Percentiles rank a stretch among this genome's conserved stretches.
Conservation (phyloP, 2,329 filamentous ascomycete species). For the Sporothrix brasiliensis region DNA sequence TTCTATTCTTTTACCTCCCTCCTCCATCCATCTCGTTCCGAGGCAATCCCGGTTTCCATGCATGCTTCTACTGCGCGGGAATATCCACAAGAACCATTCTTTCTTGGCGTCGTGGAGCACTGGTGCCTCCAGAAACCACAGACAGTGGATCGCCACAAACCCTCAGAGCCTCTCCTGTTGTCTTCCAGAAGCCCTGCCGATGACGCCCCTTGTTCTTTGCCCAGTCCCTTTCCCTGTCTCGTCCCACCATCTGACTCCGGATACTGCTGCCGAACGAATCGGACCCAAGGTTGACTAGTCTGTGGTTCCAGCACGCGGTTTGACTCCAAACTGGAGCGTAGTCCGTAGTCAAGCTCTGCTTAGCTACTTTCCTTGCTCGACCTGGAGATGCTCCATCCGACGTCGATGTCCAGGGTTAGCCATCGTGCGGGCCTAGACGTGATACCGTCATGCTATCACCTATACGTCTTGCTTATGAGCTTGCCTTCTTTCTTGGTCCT, state of each 20-base stretch:
- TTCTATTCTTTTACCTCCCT: neutral
- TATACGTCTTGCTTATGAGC: neutral
- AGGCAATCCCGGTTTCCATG: slow-evolving; percentile 19
- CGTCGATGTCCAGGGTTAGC: neutral
- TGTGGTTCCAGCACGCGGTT: slow-evolving; percentile 13
- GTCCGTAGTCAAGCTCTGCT: too few species aligned
- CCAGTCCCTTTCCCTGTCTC: too few species aligned
- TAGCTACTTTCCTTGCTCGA: neutral
- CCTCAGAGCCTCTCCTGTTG: neutral
- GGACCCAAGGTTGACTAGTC: slow-evolving; percentile 8
- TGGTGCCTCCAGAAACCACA: neutral
- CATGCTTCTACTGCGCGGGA: slow-evolving; percentile 2
- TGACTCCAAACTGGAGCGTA: neutral
- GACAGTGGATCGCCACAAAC: slow-evolving; percentile 1
- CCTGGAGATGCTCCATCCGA: neutral
- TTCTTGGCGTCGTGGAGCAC: neutral
- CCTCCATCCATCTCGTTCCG: neutral
- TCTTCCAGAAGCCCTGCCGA: slow-evolving; percentile 19
- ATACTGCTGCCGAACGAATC: slow-evolving; percentile 19
- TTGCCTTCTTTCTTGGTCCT: neutral
- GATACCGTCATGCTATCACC: neutral
- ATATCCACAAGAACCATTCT: neutral
- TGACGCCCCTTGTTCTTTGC: slow-evolving; percentile 1
- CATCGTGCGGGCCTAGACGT: neutral
- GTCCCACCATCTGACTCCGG: neutral